These are phyloP conservation scores for Candida odintsovae DNA, from an alignment of 805 yeast species.

Conservation along the genomic window DNA sequence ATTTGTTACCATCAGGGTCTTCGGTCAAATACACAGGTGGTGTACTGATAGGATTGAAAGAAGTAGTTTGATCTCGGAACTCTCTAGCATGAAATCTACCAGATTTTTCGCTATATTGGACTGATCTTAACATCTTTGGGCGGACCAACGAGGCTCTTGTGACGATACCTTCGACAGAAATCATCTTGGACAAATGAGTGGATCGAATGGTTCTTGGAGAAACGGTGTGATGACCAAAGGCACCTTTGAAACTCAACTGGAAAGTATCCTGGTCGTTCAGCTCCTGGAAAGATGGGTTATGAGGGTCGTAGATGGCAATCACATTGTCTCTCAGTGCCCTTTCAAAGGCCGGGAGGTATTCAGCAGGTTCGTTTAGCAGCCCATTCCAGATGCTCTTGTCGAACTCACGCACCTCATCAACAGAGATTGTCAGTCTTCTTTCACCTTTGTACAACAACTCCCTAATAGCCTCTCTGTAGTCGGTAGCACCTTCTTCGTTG, in stretches of 20 bases:
- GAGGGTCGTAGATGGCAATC: slow-evolving; percentile 61
- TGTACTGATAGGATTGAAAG: slow-evolving; percentile 77
- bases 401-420: slow-evolving; percentile 85
- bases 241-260: slow-evolving; percentile 78
- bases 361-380: slow-evolving; percentile 69
- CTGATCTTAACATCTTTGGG: slow-evolving; percentile 87
- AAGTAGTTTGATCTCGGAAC: slow-evolving; percentile 87
- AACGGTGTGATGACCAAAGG: slow-evolving; percentile 83
- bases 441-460: slow-evolving; percentile 64
- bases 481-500: slow-evolving; percentile 45
- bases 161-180: slow-evolving; percentile 91
- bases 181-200: slow-evolving; percentile 67
- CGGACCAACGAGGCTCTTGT: slow-evolving; percentile 90
- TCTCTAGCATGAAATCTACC: slow-evolving; percentile 85
- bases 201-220: slow-evolving; percentile 87
- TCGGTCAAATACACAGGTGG: slow-evolving; percentile 89
- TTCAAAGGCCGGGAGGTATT: slow-evolving; percentile 83
- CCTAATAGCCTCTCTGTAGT: slow-evolving; percentile 65
- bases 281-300: slow-evolving; percentile 45
- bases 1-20: slow-evolving; percentile 84
- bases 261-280: slow-evolving; percentile 57
- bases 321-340: slow-evolving; percentile 80
- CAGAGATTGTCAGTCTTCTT: slow-evolving; percentile 63
- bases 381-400: slow-evolving; percentile 78
- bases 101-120: slow-evolving; percentile 84